A percentile compares a stretch with the other conserved stretches of the same genome.
Evolutionary conservation across 305 asterid genomes (phyloP).

Genomic region (Fraxinus baroniana): DNA sequence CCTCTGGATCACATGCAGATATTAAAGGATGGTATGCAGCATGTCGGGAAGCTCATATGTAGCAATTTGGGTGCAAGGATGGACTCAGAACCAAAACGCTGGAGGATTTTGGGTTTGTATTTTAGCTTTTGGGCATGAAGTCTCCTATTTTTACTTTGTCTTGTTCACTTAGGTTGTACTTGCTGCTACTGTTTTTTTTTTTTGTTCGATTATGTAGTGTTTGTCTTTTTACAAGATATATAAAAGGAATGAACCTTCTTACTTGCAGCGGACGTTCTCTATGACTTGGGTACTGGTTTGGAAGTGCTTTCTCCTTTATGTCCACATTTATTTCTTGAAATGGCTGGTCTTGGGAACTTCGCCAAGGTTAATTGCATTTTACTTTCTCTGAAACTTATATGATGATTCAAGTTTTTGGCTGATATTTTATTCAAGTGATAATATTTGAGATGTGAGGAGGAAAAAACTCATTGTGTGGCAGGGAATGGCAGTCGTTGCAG

Average conservation of each 20-base stretch:
- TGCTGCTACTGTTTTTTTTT: neutral
- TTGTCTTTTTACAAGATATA: slow-evolving; percentile 11
- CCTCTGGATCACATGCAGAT: slow-evolving; percentile 49
- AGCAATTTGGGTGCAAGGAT: slow-evolving; percentile 97
- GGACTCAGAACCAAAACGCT: slow-evolving; percentile 97
- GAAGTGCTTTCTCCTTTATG: slow-evolving; percentile 94
- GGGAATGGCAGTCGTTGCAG: slow-evolving; percentile 99
- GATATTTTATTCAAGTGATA: slow-evolving; percentile 1
- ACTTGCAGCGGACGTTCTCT: slow-evolving; percentile 87
- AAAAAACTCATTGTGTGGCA: slow-evolving; percentile 35
- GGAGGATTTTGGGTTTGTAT: slow-evolving; percentile 83
- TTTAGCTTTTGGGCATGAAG: slow-evolving; percentile 14
- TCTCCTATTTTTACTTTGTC: neutral
- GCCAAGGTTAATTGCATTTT: slow-evolving; percentile 66
- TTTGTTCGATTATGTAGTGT: neutral
- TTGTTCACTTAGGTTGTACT: neutral
- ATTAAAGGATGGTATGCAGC: slow-evolving; percentile 95
- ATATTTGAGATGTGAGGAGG: slow-evolving; percentile 3
- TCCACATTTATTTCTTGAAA: slow-evolving; percentile 93
- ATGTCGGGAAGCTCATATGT: slow-evolving; percentile 88
- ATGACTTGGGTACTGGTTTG: slow-evolving; percentile 88
- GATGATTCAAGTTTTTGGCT: neutral
- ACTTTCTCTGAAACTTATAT: neutral
- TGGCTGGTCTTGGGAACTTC: slow-evolving; percentile 97
- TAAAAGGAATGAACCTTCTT: slow-evolving; percentile 24